These are phyloP conservation scores for Paecilomyces sp. DNA, from an alignment of 2,329 filamentous ascomycete species.

Conservation along the genomic window DNA sequence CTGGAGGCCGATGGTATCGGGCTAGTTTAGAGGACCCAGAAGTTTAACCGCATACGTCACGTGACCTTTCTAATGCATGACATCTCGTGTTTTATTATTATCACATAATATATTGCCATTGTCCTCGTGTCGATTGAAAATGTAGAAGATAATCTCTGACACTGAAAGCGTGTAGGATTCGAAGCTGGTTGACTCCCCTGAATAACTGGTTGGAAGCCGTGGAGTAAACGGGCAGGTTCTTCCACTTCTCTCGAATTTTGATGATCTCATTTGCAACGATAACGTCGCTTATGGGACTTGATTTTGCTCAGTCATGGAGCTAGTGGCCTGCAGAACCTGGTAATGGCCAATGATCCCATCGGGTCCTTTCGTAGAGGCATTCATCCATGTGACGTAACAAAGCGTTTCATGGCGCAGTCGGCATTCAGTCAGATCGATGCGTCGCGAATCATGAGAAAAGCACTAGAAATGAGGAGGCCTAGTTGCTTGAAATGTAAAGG, in stretches of 20 bases:
- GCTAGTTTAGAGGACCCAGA: background rate
- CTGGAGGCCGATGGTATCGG: background rate
- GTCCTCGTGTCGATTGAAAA: background rate
- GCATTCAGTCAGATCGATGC: too few relatives aligned
- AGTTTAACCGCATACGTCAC: background rate
- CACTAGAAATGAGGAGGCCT: too few relatives aligned
- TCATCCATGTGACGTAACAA: too few relatives aligned
- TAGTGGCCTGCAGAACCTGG: background rate
- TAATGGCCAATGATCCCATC: background rate
- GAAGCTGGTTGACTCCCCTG: background rate
- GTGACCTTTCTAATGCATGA: background rate
- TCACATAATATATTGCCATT: too few relatives aligned
- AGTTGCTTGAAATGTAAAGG: too few relatives aligned
- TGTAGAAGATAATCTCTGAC: background rate
- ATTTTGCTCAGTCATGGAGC: background rate
- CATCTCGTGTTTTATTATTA: background rate
- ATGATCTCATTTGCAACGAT: background rate
- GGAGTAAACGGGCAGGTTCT: background rate
- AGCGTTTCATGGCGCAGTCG: too few relatives aligned
- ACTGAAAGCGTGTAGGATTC: background rate
- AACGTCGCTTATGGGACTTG: background rate
- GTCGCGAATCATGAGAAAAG: too few relatives aligned
- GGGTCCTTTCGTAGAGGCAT: too few relatives aligned
- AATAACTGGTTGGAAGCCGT: background rate
- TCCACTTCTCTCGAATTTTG: background rate